A percentile compares a stretch with the other conserved stretches of the same genome.
Conservation (phyloP, 176 grass and related monocot genomes). For the Oryza coarctata region DNA sequence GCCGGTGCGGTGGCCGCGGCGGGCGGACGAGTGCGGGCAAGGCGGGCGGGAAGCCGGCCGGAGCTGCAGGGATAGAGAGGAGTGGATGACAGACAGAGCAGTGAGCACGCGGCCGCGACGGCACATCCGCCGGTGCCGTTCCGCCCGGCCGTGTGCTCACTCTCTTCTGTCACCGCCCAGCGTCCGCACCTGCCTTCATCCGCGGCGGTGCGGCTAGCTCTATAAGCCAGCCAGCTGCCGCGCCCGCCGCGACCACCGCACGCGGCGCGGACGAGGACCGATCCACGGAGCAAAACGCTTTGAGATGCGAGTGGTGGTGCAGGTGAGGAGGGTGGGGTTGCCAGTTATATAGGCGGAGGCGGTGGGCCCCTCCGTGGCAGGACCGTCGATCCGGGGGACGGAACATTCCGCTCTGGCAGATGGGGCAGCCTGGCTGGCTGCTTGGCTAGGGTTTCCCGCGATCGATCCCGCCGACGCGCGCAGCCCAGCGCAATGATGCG, state of each 20-base stretch:
- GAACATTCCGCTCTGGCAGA: conserved; percentile 28
- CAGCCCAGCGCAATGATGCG: background rate
- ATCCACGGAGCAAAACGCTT: background rate
- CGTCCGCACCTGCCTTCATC: background rate
- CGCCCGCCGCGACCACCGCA: conserved; percentile 36
- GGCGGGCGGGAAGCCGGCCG: background rate
- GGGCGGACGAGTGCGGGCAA: background rate
- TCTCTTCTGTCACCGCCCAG: conserved; percentile 67
- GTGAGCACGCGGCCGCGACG: conserved; percentile 72
- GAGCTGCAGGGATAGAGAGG: background rate
- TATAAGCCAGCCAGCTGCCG: background rate
- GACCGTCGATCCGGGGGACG: background rate
- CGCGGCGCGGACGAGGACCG: background rate
- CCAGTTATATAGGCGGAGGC: conserved; percentile 39
- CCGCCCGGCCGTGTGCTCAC: conserved; percentile 69
- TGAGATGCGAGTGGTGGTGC: background rate
- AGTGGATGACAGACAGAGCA: conserved; percentile 59
- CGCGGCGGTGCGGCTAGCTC: too few species aligned
- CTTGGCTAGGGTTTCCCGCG: conserved; percentile 28
- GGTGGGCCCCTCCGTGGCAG: conserved; percentile 14
- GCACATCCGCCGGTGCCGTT: conserved; percentile 55
- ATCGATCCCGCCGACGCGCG: background rate
- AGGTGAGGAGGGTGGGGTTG: background rate
- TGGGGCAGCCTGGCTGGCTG: background rate
- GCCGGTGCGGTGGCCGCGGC: conserved; percentile 33